phyloP scores from a whole-genome alignment of 179 eudicot species.

The Beta lomatogona region DNA sequence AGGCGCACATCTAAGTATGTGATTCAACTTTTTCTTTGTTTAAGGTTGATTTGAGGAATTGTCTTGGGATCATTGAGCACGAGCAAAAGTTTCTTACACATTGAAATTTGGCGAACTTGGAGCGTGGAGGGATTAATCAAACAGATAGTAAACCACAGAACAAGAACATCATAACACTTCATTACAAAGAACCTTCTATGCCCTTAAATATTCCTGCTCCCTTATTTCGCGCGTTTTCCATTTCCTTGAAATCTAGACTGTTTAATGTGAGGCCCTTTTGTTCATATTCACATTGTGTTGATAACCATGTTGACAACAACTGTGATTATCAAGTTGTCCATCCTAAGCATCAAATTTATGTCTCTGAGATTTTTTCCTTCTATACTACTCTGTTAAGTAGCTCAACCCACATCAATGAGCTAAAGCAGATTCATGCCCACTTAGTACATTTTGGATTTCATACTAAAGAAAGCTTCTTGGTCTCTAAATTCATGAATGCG shows the following conservation, averaged over 20 bases:
- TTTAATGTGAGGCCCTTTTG: background rate
- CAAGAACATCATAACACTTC: background rate
- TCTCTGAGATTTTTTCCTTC: background rate
- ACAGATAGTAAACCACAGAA: no score
- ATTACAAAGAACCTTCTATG: background rate
- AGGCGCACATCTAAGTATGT: no score
- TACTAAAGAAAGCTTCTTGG: conserved; percentile 40
- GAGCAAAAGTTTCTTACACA: no score
- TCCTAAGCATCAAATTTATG: background rate
- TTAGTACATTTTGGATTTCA: conserved; percentile 42
- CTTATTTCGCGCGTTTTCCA: background rate
- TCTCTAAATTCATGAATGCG: conserved; percentile 50
- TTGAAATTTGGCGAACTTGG: no score
- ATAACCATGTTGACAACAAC: background rate
- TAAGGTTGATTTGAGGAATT: no score
- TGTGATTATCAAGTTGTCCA: background rate
- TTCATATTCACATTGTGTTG: background rate
- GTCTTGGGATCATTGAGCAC: no score
- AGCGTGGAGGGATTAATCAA: no score
- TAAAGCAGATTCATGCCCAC: conserved; percentile 54
- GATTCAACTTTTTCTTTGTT: no score
- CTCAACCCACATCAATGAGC: conserved; percentile 36
- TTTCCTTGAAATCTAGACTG: background rate
- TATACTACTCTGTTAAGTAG: conserved; percentile 37
- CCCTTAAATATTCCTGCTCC: background rate